Conservation (phyloP, 371 early-diverging fungal species). For the Synchytrium microbalum region DNA sequence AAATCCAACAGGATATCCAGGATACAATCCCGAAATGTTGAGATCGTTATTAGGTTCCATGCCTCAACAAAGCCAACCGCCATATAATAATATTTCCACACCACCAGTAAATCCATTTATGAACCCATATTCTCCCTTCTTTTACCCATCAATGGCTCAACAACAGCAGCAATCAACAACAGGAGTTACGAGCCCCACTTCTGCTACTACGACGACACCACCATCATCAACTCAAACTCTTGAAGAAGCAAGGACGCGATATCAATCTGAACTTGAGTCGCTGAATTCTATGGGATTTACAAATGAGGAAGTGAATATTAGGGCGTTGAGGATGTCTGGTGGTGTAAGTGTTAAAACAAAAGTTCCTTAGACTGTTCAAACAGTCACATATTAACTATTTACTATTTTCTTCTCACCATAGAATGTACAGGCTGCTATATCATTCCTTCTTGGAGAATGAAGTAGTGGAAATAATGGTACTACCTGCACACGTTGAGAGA, state of each 20-base stretch:
- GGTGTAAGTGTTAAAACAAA: background rate
- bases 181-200: background rate
- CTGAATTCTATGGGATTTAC: background rate
- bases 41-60: background rate
- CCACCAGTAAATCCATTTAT: background rate
- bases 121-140: background rate
- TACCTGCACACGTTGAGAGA: no score
- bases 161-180: no score
- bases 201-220: background rate
- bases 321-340: background rate
- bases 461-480: no score
- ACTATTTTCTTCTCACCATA: no score
- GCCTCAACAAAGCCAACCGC: background rate
- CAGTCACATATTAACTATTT: no score
- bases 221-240: background rate
- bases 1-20: background rate
- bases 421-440: no score
- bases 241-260: background rate
- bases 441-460: no score
- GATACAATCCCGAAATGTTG: background rate
- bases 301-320: slow-evolving; percentile 3
- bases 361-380: background rate
- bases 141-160: background rate
- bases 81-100: background rate
- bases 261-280: background rate